Base-by-base conservation (phyloP, 2,329 filamentous ascomycete species). In the Stylonectria norvegica region DNA sequence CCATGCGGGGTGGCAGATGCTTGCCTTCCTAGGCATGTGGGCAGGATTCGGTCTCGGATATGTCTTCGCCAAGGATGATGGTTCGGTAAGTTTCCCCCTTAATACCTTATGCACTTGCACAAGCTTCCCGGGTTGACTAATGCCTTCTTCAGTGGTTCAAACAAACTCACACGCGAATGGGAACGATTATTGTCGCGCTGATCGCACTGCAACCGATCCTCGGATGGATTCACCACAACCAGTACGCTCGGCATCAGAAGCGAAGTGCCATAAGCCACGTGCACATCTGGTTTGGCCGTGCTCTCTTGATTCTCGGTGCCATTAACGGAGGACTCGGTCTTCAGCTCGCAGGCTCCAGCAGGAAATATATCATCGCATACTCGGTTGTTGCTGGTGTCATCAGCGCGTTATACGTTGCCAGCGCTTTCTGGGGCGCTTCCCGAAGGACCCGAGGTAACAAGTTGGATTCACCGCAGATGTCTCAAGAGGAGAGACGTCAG, bases 241-340 rank as follows among this genome's bases (percentile, higher is more conserved):
- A 76, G 54, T 84, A 68, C 59, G 50, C 69, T 40, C 69, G 68
- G 55, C 58, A 72, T 38, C 61, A 69, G 37, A 31, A 53, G 18
- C 76, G 80, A 23, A 73, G 73, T 5, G 12, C 66, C 28, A 56
- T 81, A 45, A 79, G 76, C 47, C 62, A 81, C 48, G 56, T 66
- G 1, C 81, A 85, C 55, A 74, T 82, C 49, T 84, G 78, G 78
- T 80, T 73, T 52, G 81, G 81, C 10, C 72, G 81, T 14, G 52
- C 65, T 2, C 59, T 84, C 30, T 75, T 85, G 47, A 40, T 76
- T 14, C 56, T 83, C 3, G 81, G 78, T 18, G 67, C 83, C 31
- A 58, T 84, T 50, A 85, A 85, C 52, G 81, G 81, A 40, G 81
- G 80, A 0, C 60, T 85, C 4, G 81, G 81, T 4, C 63, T 85